These are phyloP conservation scores for Hibiscus trionum DNA, from an alignment of 345 rosid species.

Conservation along the genomic window DNA sequence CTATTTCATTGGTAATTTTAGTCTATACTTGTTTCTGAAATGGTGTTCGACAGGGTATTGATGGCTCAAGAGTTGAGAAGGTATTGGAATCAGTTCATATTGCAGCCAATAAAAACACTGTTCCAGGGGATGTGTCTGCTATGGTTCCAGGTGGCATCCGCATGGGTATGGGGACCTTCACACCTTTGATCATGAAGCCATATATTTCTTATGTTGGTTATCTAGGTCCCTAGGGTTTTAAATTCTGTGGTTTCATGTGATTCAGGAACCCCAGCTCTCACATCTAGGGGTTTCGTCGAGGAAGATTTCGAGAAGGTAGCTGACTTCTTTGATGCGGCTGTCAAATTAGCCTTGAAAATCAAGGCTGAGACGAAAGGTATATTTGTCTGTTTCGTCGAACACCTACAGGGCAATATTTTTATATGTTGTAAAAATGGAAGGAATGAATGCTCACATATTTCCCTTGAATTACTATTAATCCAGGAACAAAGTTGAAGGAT, in stretches of 20 bases:
- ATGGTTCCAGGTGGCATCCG: constrained; percentile 98
- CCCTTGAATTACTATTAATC: constrained; percentile 4
- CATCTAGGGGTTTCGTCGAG: constrained; percentile 88
- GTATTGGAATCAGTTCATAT: constrained; percentile 84
- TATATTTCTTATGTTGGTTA: not conserved
- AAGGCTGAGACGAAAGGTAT: constrained; percentile 66
- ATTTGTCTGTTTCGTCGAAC: not conserved
- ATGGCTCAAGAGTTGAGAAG: constrained; percentile 95
- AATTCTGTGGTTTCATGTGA: constrained; percentile 12
- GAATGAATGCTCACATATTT: not conserved
- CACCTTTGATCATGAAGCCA: constrained; percentile 4
- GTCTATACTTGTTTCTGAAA: not conserved
- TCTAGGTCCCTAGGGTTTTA: not conserved
- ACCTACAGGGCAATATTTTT: not conserved
- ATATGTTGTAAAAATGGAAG: not conserved
- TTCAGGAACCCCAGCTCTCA: constrained; percentile 92
- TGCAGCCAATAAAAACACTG: constrained; percentile 92
- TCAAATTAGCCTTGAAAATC: constrained; percentile 69
- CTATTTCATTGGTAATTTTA: not conserved
- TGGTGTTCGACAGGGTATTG: constrained; percentile 55
- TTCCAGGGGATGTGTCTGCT: constrained; percentile 97
- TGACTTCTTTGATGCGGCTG: constrained; percentile 78
- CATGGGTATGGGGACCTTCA: constrained; percentile 53
- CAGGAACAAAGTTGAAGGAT: constrained; percentile 84
- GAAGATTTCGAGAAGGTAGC: constrained; percentile 91